Evolutionary conservation across 331 rosid genomes (phyloP), one percentile per base, ranked within the genome.

Genomic region (Telfairia occidentalis): DNA sequence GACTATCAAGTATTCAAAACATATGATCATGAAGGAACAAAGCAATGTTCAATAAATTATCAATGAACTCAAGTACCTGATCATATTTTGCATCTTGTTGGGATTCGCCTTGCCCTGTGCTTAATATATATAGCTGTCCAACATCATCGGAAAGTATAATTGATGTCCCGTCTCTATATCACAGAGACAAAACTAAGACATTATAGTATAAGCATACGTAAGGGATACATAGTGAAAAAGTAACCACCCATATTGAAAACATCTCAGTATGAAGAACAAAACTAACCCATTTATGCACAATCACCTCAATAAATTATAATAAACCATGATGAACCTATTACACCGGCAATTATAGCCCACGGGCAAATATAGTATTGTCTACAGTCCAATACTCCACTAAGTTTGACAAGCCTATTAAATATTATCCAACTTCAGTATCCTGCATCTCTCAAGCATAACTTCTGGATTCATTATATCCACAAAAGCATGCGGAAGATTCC

Each of bases 31-130:
- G n/a, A 65, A 37, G 18, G 28, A 82, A 32, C 42, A 71, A 40
- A 26, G 13, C 71, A 73, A 65, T 46, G 59, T 32, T 58, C 59
- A 11, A 15, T 53, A 76, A 79, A 38, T 76, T 32, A 64, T 34
- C 61, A 61, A 48, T 32, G 53, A 5, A 35, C 60, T 64, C 37
- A 76, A 63, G 76, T 83, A 95, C 99, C 97, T 95, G 99, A 78
- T 95, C 97, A 78, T 95, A 95, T 83, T 92, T 85, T 59, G 99
- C 99, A 89, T 92, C 97, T 70, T 86, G 82, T 76, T 95, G 97
- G 83, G 96, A 92, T 76, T 95, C 97, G 55, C 97, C 99, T 83
- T 92, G 97, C 64, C 99, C 99, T n/a, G 97, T 90, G 82, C 83
- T 87, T 81, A 95, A 82, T 84, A 86, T 86, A 73, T 95, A 92